A percentile compares a stretch with the other conserved stretches of the same genome.
These are phyloP conservation scores for Ramaria sp. DNA, from an alignment of 768 basidiomycete genomes.

Conservation along the genomic window DNA sequence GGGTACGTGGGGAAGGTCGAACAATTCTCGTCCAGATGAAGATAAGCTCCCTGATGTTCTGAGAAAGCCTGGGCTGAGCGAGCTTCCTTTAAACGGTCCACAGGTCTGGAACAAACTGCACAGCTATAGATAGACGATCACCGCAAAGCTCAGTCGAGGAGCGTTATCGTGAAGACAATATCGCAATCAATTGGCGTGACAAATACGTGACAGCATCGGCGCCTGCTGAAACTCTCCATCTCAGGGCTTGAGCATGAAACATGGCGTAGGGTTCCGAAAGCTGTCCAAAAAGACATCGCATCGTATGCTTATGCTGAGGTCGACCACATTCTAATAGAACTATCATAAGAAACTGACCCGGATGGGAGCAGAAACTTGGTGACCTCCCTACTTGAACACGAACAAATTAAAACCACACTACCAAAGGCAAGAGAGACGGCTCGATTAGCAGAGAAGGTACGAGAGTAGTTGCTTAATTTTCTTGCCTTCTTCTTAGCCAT, in stretches of 20 bases:
- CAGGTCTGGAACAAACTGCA: no score
- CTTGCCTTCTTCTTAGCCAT: neutral
- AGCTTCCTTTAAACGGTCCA: no score
- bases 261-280: slow-evolving; percentile 87
- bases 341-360: neutral
- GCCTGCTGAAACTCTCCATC: no score
- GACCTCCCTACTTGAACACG: slow-evolving; percentile 87
- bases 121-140: no score
- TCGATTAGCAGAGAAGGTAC: slow-evolving; percentile 84
- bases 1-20: no score
- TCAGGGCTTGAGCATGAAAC: slow-evolving; percentile 55
- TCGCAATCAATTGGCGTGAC: no score
- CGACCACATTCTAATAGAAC: slow-evolving; percentile 15
- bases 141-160: no score
- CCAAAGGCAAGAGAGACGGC: slow-evolving; percentile 92
- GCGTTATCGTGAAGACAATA: no score
- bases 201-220: no score
- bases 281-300: slow-evolving; percentile 88
- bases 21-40: no score
- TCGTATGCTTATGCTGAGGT: slow-evolving; percentile 89
- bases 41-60: no score
- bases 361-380: slow-evolving; percentile 68
- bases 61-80: no score
- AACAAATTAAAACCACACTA: slow-evolving; percentile 90
- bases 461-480: neutral